phyloP scores from a whole-genome alignment of 2,329 filamentous ascomycete species.

The Leptographium galeiforme region DNA sequence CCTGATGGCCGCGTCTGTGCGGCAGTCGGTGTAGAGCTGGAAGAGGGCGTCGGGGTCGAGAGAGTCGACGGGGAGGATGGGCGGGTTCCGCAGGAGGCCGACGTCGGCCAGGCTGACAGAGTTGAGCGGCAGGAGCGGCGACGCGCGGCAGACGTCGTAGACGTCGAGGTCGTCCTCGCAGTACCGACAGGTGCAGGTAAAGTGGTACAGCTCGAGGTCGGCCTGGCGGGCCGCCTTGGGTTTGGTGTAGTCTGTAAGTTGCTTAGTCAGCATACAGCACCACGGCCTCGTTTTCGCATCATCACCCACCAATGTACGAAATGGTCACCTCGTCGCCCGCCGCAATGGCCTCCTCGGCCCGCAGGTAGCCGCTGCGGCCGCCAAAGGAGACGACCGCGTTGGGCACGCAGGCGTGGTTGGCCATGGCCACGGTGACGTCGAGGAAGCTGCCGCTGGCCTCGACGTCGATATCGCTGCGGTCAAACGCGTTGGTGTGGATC shows the following conservation, averaged over 20 bases:
- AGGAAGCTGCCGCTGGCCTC: slow-evolving; percentile 42
- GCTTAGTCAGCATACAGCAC: not conserved
- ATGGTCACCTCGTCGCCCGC: slow-evolving; percentile 45
- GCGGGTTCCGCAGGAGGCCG: slow-evolving; percentile 17
- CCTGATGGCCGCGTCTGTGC: slow-evolving; percentile 8
- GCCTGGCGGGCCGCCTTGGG: slow-evolving; percentile 28
- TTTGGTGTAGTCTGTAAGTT: slow-evolving; percentile 38
- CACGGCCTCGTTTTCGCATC: not conserved
- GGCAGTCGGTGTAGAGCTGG: slow-evolving; percentile 19
- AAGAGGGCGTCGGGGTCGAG: slow-evolving; percentile 13
- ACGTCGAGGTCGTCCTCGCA: slow-evolving; percentile 38
- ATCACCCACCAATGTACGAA: slow-evolving; percentile 42
- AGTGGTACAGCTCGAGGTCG: slow-evolving; percentile 35
- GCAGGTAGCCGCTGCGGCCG: slow-evolving; percentile 35
- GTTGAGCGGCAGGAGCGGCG: slow-evolving; percentile 29
- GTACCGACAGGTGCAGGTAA: slow-evolving; percentile 35
- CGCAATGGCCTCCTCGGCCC: slow-evolving; percentile 34
- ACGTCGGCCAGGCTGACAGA: slow-evolving; percentile 30
- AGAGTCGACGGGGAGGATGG: slow-evolving; percentile 15
- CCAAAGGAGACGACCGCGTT: slow-evolving; percentile 45
- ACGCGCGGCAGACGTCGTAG: slow-evolving; percentile 35
- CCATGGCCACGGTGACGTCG: slow-evolving; percentile 41
- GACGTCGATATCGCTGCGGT: slow-evolving; percentile 37
- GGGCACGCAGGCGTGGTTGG: slow-evolving; percentile 49
- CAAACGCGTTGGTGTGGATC: slow-evolving; percentile 51